Percentiles rank a stretch among this genome's conserved stretches.
phyloP scores from a whole-genome alignment of 441 rosid species.

The Biscutella laevigata region DNA sequence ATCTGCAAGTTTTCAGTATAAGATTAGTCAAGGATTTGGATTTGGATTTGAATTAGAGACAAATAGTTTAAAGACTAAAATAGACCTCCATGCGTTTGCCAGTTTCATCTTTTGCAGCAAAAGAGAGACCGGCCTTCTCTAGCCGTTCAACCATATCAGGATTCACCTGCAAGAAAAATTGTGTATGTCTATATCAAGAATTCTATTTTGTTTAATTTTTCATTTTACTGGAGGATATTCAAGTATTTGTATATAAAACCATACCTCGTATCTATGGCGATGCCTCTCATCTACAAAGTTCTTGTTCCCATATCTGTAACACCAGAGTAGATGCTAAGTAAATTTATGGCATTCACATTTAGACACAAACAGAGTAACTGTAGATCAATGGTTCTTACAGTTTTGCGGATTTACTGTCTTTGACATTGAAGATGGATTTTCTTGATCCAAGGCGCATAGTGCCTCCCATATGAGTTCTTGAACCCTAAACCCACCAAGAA shows the following conservation, averaged over 20 bases:
- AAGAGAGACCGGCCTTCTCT: constrained; percentile 54
- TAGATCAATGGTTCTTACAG: constrained; percentile 33
- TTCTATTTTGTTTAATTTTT: background rate
- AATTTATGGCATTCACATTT: background rate
- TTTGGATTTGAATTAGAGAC: background rate
- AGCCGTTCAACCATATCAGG: constrained; percentile 48
- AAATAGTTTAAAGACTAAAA: background rate
- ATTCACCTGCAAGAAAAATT: constrained; percentile 46
- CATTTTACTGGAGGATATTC: background rate
- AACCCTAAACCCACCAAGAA: constrained; percentile 37
- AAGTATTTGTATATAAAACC: background rate
- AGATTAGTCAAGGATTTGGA: background rate
- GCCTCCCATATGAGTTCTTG: constrained; percentile 92
- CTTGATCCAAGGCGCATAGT: constrained; percentile 92
- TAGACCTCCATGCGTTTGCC: constrained; percentile 63
- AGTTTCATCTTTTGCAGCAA: constrained; percentile 60
- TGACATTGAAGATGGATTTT: constrained; percentile 59
- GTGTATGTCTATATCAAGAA: constrained; percentile 7
- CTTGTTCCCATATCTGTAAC: constrained; percentile 43
- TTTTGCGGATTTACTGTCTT: constrained; percentile 48
- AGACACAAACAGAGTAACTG: background rate
- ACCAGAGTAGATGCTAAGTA: background rate
- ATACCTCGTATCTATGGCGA: constrained; percentile 66
- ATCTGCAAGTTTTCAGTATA: constrained; percentile 38
- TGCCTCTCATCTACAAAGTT: constrained; percentile 53